A percentile compares a stretch with the other conserved stretches of the same genome.
Evolutionary conservation across 441 rosid species (phyloP).

Genomic region (Aquilaria agallochum): DNA sequence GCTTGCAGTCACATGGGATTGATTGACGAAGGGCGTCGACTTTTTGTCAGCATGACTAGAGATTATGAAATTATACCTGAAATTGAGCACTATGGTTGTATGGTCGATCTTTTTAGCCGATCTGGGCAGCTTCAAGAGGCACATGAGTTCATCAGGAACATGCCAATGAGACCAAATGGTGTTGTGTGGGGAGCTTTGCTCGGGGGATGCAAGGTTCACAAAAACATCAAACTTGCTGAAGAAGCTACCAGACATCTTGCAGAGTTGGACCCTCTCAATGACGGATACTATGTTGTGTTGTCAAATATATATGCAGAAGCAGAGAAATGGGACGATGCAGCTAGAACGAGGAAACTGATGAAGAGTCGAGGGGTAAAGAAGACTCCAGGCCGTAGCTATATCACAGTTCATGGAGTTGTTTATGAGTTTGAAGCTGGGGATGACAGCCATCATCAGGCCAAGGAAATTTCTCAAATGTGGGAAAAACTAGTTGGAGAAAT

Average conservation of each 20-base stretch:
- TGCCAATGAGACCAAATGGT: slow-evolving; percentile 30
- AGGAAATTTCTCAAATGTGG: slow-evolving; percentile 18
- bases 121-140: slow-evolving; percentile 42
- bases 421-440: slow-evolving; percentile 29
- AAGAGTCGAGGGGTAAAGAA: slow-evolving; percentile 20
- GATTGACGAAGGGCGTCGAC: slow-evolving; percentile 26
- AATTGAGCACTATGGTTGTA: slow-evolving; percentile 41
- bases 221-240: slow-evolving; percentile 24
- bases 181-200: slow-evolving; percentile 36
- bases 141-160: slow-evolving; percentile 24
- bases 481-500: slow-evolving; percentile 18
- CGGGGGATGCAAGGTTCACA: slow-evolving; percentile 32
- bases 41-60: slow-evolving; percentile 26
- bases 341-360: slow-evolving; percentile 27
- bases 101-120: slow-evolving; percentile 38
- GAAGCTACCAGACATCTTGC: slow-evolving; percentile 24
- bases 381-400: slow-evolving; percentile 29
- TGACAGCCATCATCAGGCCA: slow-evolving; percentile 20
- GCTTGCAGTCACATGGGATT: slow-evolving; percentile 38
- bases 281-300: slow-evolving; percentile 26
- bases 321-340: slow-evolving; percentile 28
- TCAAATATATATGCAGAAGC: slow-evolving; percentile 29
- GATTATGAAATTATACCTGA: slow-evolving; percentile 25
- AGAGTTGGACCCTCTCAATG: slow-evolving; percentile 21
- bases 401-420: slow-evolving; percentile 20